phyloP scores from a whole-genome alignment of 306 rosid species.

The Echinosophora koreensis region DNA sequence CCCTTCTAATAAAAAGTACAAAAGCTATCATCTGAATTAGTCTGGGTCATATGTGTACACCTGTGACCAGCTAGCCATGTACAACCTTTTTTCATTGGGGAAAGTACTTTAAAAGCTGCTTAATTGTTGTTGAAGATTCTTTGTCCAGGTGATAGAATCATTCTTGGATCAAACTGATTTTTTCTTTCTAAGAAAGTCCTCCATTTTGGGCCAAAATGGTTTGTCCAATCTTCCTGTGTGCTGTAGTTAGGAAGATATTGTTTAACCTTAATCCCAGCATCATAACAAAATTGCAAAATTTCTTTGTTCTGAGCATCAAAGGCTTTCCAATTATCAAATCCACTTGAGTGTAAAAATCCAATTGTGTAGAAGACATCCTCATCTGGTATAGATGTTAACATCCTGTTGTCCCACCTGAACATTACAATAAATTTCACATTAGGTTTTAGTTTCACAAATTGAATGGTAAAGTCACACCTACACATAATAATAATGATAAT shows the following conservation, averaged over 20 bases:
- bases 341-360: conserved; percentile 77
- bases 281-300: conserved; percentile 66
- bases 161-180: conserved; percentile 76
- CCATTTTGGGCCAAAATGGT: conserved; percentile 89
- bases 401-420: conserved; percentile 84
- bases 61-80: conserved; percentile 41
- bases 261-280: conserved; percentile 70
- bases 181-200: conserved; percentile 61
- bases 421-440: background rate
- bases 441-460: background rate
- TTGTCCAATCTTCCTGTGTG: conserved; percentile 68
- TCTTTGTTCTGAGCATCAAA: conserved; percentile 72
- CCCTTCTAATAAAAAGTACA: conserved; percentile 46
- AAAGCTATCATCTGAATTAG: conserved; percentile 31
- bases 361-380: conserved; percentile 83
- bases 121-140: conserved; percentile 65
- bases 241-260: conserved; percentile 80
- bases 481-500: background rate
- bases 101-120: background rate
- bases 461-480: background rate
- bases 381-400: conserved; percentile 78
- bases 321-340: conserved; percentile 71
- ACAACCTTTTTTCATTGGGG: background rate
- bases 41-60: conserved; percentile 44
- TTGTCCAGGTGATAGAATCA: conserved; percentile 86